Evolutionary conservation across 176 grass and related monocot species (phyloP), one percentile per base, ranked within the genome.

Genomic region (Musa itinerans): DNA sequence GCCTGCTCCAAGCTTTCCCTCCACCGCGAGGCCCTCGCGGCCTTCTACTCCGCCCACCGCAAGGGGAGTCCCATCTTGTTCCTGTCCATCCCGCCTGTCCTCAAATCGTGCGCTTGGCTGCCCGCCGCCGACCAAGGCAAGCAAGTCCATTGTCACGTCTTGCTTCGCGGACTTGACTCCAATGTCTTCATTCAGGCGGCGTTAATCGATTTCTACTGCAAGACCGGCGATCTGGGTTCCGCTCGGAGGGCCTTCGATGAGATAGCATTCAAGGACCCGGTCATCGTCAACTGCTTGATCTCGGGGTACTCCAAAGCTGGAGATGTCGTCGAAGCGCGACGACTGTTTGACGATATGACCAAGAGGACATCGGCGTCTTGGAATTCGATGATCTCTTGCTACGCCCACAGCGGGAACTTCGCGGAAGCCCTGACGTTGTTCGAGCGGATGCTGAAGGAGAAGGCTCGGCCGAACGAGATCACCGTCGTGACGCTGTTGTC

Each of bases 311-410:
- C 89, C 11, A 96, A 89, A 53, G 82, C 75, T 1, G 89, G 87
- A 10, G 70, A 92, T 63, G 78, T 83, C 26, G 11, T 71, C 2
- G 72, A 84, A 65, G 92, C 92, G 0, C 84, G 89, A 20, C 76
- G 53, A n/a, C 78, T 96, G 21, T 96, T 96, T 14, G 87, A 96
- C 66, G 34, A 72, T 20, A 96, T 96, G 89, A 29, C 64, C 7
- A 83, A 53, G 72, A 89, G 85, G 77, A 92, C 92, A 8, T 85
- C 89, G 0, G 82, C 92, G 63, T 89, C 92, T 0, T 96, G 92
- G 89, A 96, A 96, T 78, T 92, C 92, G 0, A 96, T 96, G 78
- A 89, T 96, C 16, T 85, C 89, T 11, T 84, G 87, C 53, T 96
- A 96, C 76, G 83, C 89, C 0, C 84, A 87, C 24, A 52, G 74